Conservation (phyloP, 768 basidiomycete genomes). For the Tricholoma furcatifolium region DNA sequence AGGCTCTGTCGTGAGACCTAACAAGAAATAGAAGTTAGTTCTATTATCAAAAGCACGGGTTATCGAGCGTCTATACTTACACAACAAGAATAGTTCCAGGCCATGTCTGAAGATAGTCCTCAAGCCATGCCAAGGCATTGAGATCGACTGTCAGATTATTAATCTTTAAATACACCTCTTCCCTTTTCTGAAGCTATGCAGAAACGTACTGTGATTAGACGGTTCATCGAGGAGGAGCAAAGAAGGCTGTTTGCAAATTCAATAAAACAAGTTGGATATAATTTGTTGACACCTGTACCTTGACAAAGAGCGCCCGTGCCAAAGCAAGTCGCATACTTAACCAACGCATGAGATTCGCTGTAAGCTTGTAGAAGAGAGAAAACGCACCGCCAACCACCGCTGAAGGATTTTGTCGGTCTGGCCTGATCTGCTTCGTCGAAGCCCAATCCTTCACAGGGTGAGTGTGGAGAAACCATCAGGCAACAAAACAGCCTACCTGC, state of each 20-base stretch:
- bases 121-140: slow-evolving; percentile 96
- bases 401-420: slow-evolving; percentile 81
- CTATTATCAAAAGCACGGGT: not conserved
- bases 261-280: not conserved
- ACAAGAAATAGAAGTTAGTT: slow-evolving; percentile 10
- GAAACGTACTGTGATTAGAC: slow-evolving; percentile 85
- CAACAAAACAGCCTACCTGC: slow-evolving; percentile 53
- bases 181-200: not conserved
- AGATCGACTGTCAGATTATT: slow-evolving; percentile 62
- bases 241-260: slow-evolving; percentile 48
- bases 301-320: slow-evolving; percentile 94
- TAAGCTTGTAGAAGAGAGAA: not conserved
- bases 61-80: slow-evolving; percentile 33
- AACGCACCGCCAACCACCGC: slow-evolving; percentile 89
- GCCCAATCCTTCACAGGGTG: slow-evolving; percentile 64
- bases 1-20: slow-evolving; percentile 96
- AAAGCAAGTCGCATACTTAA: slow-evolving; percentile 92
- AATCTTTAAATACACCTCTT: not conserved
- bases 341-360: not conserved
- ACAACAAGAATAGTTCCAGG: slow-evolving; percentile 89
- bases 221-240: slow-evolving; percentile 88
- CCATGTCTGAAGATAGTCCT: slow-evolving; percentile 98
- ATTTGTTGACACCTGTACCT: slow-evolving; percentile 41
- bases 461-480: not conserved
- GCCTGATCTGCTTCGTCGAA: slow-evolving; percentile 89